phyloP scores from a whole-genome alignment of 257 asterid species.

The Solanum chilense region DNA sequence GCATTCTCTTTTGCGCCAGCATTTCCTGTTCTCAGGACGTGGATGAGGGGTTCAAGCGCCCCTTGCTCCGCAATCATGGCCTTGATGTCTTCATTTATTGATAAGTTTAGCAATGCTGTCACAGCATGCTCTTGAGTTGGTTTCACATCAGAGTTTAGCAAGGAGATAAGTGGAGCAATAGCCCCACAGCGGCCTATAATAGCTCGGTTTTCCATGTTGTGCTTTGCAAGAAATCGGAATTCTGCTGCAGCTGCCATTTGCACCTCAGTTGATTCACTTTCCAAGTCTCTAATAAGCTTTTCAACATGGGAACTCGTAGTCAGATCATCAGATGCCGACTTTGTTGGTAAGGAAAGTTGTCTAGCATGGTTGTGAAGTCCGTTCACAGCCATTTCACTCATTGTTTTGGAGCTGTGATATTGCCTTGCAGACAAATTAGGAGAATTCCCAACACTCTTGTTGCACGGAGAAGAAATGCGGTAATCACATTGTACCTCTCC shows the following conservation, averaged over 20 bases:
- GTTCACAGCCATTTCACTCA: slow-evolving; percentile 28
- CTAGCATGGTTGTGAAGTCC: slow-evolving; percentile 33
- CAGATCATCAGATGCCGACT: slow-evolving; percentile 29
- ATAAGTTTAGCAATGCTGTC: slow-evolving; percentile 78
- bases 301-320: slow-evolving; percentile 58
- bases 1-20: slow-evolving; percentile 77
- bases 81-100: slow-evolving; percentile 59
- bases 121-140: slow-evolving; percentile 79
- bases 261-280: slow-evolving; percentile 33
- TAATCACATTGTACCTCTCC: slow-evolving; percentile 25
- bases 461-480: slow-evolving; percentile 4
- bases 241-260: slow-evolving; percentile 77
- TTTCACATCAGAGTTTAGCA: slow-evolving; percentile 47
- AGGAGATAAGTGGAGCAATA: slow-evolving; percentile 53
- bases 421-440: slow-evolving; percentile 26
- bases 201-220: slow-evolving; percentile 64
- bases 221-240: slow-evolving; percentile 66
- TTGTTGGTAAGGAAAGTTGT: slow-evolving; percentile 34
- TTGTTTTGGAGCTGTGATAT: slow-evolving; percentile 33
- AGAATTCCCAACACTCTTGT: slow-evolving; percentile 16
- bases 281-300: slow-evolving; percentile 45
- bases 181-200: slow-evolving; percentile 78
- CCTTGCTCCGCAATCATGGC: slow-evolving; percentile 61
- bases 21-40: slow-evolving; percentile 68
- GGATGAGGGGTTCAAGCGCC: slow-evolving; percentile 75